Conservation (phyloP, 768 basidiomycete genomes). For the Tulasnella sp. region DNA sequence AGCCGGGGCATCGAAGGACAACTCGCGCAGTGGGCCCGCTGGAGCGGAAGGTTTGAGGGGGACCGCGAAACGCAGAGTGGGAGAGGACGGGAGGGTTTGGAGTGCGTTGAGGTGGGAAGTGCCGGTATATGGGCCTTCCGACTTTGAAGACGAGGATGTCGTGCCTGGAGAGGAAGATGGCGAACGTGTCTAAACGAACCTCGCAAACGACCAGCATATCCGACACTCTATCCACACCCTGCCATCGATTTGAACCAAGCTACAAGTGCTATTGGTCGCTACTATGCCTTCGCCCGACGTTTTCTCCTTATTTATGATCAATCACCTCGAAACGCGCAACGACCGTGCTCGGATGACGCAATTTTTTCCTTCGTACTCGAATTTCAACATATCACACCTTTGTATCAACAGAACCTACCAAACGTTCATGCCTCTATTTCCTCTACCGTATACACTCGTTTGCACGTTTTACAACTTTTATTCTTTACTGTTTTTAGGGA, state of each 20-base stretch:
- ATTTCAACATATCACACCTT: not conserved
- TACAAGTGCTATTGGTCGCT: not conserved
- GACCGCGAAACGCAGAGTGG: constrained; percentile 4
- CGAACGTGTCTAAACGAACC: not conserved
- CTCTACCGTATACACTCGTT: not conserved
- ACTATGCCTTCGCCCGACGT: not conserved
- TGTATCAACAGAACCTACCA: not conserved
- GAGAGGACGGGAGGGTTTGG: constrained; percentile 13
- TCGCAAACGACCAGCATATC: not conserved
- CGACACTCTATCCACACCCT: not conserved
- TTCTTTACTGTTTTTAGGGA: not conserved
- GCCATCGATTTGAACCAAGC: not conserved
- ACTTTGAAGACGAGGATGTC: not conserved
- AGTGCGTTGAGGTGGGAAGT: constrained; percentile 19
- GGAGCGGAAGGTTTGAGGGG: constrained; percentile 10
- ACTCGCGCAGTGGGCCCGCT: not conserved
- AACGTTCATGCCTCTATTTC: not conserved
- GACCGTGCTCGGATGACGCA: not conserved
- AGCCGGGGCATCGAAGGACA: no score
- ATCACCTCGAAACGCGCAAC: not conserved
- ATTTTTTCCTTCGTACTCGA: not conserved
- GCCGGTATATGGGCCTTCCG: constrained; percentile 2
- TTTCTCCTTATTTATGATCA: not conserved
- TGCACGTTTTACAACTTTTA: not conserved
- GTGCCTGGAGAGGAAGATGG: not conserved